phyloP scores from a whole-genome alignment of 2,329 filamentous ascomycete genomes.

The Annulohypoxylon truncatum region DNA sequence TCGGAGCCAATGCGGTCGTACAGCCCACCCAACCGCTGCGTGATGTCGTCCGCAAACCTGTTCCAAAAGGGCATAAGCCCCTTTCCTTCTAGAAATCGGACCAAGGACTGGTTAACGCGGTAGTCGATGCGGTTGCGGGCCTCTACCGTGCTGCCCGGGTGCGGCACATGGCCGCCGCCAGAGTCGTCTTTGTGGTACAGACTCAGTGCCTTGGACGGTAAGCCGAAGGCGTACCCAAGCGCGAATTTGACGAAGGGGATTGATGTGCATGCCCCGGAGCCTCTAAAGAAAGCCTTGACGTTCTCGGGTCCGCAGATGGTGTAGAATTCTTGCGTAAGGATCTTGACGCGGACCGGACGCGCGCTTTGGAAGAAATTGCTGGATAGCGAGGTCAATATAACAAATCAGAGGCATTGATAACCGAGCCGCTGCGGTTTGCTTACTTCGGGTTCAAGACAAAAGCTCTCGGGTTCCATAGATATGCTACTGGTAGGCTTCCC shows the following conservation, averaged over 20 bases:
- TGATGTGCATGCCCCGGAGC: constrained; percentile 41
- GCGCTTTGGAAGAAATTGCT: constrained; percentile 45
- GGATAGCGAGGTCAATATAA: background rate
- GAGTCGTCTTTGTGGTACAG: constrained; percentile 47
- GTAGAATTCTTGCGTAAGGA: constrained; percentile 44
- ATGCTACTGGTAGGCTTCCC: constrained; percentile 42
- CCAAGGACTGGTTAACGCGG: constrained; percentile 37
- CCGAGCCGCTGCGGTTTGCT: background rate
- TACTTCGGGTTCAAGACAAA: constrained; percentile 42
- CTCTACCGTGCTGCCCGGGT: constrained; percentile 37
- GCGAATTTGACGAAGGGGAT: constrained; percentile 48
- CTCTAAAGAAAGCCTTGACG: constrained; percentile 45
- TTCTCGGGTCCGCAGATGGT: constrained; percentile 41
- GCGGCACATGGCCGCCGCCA: constrained; percentile 39
- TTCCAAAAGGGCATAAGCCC: constrained; percentile 44
- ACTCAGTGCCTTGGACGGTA: constrained; percentile 42
- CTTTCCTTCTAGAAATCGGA: constrained; percentile 42
- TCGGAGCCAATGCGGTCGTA: constrained; percentile 28
- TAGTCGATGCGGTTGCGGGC: constrained; percentile 44
- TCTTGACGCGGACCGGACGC: constrained; percentile 41
- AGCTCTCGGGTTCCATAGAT: constrained; percentile 40
- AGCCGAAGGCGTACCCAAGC: constrained; percentile 47
- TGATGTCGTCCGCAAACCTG: constrained; percentile 42
- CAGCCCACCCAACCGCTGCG: constrained; percentile 31
- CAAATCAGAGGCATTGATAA: constrained; percentile 11